phyloP scores from a whole-genome alignment of 2,329 filamentous ascomycete genomes.

The Monosporascus sp. region DNA sequence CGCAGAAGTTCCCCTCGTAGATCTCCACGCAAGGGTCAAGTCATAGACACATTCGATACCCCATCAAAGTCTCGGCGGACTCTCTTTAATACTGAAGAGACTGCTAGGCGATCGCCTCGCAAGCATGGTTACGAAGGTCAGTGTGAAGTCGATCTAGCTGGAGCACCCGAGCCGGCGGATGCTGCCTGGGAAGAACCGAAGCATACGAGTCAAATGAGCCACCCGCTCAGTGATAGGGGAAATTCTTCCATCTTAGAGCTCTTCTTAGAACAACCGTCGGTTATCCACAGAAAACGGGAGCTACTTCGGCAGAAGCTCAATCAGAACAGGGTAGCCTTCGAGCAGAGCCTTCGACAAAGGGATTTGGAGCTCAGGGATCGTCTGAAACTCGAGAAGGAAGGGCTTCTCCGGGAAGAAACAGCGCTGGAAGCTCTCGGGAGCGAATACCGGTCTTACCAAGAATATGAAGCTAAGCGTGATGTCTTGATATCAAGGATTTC shows the following conservation, averaged over 20 bases:
- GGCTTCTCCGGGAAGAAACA: conserved; percentile 40
- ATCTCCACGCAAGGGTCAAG: conserved; percentile 10
- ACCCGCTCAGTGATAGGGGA: conserved; percentile 22
- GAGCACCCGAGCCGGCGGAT: conserved; percentile 2
- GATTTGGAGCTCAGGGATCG: conserved; percentile 39
- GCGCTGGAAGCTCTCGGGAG: conserved; percentile 36
- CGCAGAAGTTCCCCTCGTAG: conserved; percentile 10
- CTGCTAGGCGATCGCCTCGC: conserved; percentile 14
- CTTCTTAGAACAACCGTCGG: conserved; percentile 29
- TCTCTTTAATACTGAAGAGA: conserved; percentile 7
- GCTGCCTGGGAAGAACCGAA: conserved; percentile 8
- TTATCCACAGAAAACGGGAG: conserved; percentile 30
- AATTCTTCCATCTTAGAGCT: conserved; percentile 31
- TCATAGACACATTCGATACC: conserved; percentile 18
- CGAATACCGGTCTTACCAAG: conserved; percentile 38
- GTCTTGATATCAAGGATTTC: conserved; percentile 42
- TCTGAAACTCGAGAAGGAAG: conserved; percentile 47
- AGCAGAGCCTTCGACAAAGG: conserved; percentile 41
- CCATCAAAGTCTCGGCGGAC: conserved; percentile 17
- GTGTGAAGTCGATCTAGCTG: conserved; percentile 7
- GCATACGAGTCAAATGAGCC: conserved; percentile 8
- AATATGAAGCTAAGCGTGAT: conserved; percentile 40
- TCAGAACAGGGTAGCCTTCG: conserved; percentile 45
- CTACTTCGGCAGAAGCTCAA: conserved; percentile 38
- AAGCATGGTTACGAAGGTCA: conserved; percentile 10